Percentiles rank a stretch among this genome's conserved stretches.
phyloP scores from a whole-genome alignment of 2,329 filamentous ascomycete genomes.

The Colletotrichum simmondsii region DNA sequence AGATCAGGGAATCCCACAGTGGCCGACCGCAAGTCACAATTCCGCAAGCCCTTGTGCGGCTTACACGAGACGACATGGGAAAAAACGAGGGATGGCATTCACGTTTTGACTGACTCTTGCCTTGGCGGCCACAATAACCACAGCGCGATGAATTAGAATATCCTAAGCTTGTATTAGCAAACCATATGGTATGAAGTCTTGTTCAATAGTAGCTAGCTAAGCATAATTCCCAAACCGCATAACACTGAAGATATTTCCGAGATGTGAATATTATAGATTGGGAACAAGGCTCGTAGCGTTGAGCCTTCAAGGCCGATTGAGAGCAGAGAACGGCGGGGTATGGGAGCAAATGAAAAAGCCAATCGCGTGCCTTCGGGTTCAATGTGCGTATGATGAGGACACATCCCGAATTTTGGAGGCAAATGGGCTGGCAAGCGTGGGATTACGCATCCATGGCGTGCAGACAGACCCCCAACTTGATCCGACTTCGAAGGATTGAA shows the following conservation, averaged over 20 bases:
- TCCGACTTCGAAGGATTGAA: neutral
- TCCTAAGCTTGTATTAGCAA: constrained; percentile 45
- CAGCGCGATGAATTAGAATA: constrained; percentile 64
- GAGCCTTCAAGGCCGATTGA: neutral
- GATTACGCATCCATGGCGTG: constrained; percentile 7
- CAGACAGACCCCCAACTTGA: neutral
- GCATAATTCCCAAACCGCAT: neutral
- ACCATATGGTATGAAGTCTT: neutral
- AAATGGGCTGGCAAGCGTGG: neutral
- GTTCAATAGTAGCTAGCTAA: neutral
- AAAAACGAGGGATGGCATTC: constrained; percentile 41
- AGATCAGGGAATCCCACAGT: constrained; percentile 1
- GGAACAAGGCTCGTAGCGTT: neutral
- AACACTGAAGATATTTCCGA: neutral
- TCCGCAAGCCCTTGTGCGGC: neutral
- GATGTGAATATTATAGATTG: neutral
- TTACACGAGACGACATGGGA: neutral
- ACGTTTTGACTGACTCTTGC: constrained; percentile 63
- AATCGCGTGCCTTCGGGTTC: neutral
- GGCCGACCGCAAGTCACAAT: neutral
- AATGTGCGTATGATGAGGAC: neutral
- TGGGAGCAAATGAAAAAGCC: neutral
- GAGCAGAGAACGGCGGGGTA: neutral
- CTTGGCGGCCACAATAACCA: constrained; percentile 62
- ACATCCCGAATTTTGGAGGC: neutral